A percentile compares a stretch with the other conserved stretches of the same genome.
These are phyloP conservation scores for Cucurbita pepo DNA, from an alignment of 306 rosid species.

Conservation along the genomic window DNA sequence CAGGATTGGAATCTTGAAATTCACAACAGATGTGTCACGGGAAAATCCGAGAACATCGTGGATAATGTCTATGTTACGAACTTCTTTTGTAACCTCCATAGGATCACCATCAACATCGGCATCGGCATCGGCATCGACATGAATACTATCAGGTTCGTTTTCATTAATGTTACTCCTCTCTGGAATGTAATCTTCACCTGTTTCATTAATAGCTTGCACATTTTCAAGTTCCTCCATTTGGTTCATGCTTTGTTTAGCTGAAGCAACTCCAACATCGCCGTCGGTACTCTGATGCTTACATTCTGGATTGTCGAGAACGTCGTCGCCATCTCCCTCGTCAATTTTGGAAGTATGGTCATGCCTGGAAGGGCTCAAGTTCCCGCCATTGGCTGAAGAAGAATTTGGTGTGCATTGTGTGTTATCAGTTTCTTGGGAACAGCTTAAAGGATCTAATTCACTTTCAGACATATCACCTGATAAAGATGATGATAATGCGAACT, in stretches of 20 bases:
- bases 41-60: constrained; percentile 48
- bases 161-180: neutral
- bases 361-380: neutral
- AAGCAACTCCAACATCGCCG: neutral
- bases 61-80: constrained; percentile 26
- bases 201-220: constrained; percentile 9
- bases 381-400: constrained; percentile 12
- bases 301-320: neutral
- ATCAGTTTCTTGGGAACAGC: constrained; percentile 14
- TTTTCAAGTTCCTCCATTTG: constrained; percentile 17
- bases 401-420: constrained; percentile 8
- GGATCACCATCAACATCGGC: constrained; percentile 1
- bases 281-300: constrained; percentile 4
- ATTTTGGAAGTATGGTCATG: constrained; percentile 1
- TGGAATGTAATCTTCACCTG: constrained; percentile 7
- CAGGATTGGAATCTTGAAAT: constrained; percentile 51
- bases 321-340: constrained; percentile 11
- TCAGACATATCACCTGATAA: constrained; percentile 10
- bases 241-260: constrained; percentile 9
- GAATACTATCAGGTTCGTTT: constrained; percentile 1
- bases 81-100: constrained; percentile 10
- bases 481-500: constrained; percentile 31
- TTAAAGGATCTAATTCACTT: constrained; percentile 8
- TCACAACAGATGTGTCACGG: constrained; percentile 26
- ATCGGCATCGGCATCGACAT: neutral